phyloP scores from a whole-genome alignment of 1,139 yeast genomes.

The Protomyces pachydermus region DNA sequence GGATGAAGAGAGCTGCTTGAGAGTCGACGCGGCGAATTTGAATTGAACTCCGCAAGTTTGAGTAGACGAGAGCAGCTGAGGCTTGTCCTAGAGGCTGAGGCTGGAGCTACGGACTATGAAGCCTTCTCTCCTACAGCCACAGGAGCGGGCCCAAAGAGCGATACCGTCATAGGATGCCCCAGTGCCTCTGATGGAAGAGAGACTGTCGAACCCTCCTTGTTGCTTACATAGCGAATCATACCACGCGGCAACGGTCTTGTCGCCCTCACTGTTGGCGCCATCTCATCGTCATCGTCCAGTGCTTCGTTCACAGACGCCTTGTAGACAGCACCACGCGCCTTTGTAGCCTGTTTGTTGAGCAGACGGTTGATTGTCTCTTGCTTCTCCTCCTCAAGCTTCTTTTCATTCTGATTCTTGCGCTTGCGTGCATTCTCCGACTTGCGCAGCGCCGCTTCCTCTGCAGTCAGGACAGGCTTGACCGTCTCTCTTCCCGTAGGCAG shows the following conservation, averaged over 20 bases:
- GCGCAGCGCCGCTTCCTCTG: constrained; percentile 73
- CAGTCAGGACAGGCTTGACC: constrained; percentile 57
- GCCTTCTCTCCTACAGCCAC: neutral
- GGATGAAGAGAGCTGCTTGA: no score
- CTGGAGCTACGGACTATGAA: no score
- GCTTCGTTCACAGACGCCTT: constrained; percentile 11
- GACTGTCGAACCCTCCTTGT: constrained; percentile 15
- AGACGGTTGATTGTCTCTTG: constrained; percentile 29
- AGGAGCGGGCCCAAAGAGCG: constrained; percentile 1
- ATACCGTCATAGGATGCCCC: constrained; percentile 8
- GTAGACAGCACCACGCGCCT: constrained; percentile 12
- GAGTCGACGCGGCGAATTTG: no score
- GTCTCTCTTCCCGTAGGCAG: constrained; percentile 40
- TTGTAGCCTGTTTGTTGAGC: constrained; percentile 30
- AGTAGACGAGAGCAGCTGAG: no score
- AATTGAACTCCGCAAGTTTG: no score
- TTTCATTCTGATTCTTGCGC: constrained; percentile 77
- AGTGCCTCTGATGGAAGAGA: constrained; percentile 7
- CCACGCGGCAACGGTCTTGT: constrained; percentile 23
- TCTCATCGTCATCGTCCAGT: constrained; percentile 7
- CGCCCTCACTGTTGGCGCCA: neutral
- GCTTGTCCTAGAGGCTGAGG: no score
- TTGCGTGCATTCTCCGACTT: constrained; percentile 86
- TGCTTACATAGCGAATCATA: constrained; percentile 22
- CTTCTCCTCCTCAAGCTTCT: constrained; percentile 85